Conservation (phyloP, 306 rosid genomes). For the apple (Malus domestica) region DNA sequence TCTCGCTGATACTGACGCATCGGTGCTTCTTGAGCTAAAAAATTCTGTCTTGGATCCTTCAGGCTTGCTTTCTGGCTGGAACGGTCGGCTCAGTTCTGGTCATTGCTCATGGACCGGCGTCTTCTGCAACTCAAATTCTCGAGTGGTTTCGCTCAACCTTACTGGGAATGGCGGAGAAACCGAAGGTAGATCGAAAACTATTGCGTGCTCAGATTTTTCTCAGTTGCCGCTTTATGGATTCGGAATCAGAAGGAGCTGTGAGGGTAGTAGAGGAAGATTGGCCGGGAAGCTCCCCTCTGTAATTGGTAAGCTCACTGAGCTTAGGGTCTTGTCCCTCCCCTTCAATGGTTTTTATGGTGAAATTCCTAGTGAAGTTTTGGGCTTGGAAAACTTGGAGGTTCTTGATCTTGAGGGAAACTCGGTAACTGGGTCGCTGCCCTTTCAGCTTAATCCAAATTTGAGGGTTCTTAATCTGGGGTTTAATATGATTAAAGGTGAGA, state of each 20-base stretch:
- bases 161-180: constrained; percentile 47
- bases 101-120: constrained; percentile 68
- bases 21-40: constrained; percentile 58
- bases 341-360: constrained; percentile 61
- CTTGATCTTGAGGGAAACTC: constrained; percentile 81
- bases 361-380: constrained; percentile 57
- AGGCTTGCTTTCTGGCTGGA: constrained; percentile 58
- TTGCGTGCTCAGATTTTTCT: constrained; percentile 35
- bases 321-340: constrained; percentile 61
- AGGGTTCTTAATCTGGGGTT: constrained; percentile 71
- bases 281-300: constrained; percentile 46
- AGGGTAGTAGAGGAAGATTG: constrained; percentile 35
- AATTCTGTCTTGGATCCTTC: constrained; percentile 57
- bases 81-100: constrained; percentile 1
- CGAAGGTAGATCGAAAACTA: constrained; percentile 21
- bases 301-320: constrained; percentile 56
- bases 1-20: constrained; percentile 48
- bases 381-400: constrained; percentile 62
- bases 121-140: constrained; percentile 46
- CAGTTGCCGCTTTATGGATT: constrained; percentile 68
- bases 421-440: constrained; percentile 48
- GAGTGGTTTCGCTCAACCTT: constrained; percentile 66
- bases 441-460: constrained; percentile 32
- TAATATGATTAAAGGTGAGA: constrained; percentile 53
- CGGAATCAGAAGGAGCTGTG: constrained; percentile 57